Conservation (phyloP, 106 monocot genomes). For the Hemerocallis citrina region DNA sequence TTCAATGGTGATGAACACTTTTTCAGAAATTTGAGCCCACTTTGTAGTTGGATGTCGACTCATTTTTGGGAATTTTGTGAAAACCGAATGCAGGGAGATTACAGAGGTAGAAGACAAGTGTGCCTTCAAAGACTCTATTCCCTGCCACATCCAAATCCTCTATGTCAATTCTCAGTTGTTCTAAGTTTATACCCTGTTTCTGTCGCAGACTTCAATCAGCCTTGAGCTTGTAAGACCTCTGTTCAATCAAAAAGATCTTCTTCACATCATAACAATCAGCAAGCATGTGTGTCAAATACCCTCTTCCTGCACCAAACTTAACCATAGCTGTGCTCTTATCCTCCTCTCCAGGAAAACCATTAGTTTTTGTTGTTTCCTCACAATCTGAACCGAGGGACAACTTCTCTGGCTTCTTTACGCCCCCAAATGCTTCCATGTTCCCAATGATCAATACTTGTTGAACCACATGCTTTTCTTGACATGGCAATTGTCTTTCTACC, state of each 20-base stretch:
- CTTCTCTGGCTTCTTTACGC: slow-evolving; percentile 21
- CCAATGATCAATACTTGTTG: slow-evolving; percentile 90
- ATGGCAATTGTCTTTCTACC: slow-evolving; percentile 75
- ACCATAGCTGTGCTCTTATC: slow-evolving; percentile 36
- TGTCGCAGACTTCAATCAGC: slow-evolving; percentile 93
- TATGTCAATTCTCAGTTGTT: slow-evolving; percentile 94
- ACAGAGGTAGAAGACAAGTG: slow-evolving; percentile 1
- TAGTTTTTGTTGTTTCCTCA: neutral
- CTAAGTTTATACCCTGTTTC: slow-evolving; percentile 42
- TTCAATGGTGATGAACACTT: slow-evolving; percentile 52
- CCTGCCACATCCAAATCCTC: slow-evolving; percentile 79
- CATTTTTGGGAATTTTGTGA: slow-evolving; percentile 71
- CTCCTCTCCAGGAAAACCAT: slow-evolving; percentile 7
- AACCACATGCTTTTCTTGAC: slow-evolving; percentile 76
- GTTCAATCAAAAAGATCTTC: slow-evolving; percentile 70
- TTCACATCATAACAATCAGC: slow-evolving; percentile 76
- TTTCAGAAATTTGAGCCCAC: slow-evolving; percentile 64
- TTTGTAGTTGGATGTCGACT: slow-evolving; percentile 58
- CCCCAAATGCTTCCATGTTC: slow-evolving; percentile 83
- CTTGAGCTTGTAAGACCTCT: slow-evolving; percentile 94
- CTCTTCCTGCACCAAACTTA: slow-evolving; percentile 97
- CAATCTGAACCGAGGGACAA: neutral
- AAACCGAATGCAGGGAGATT: neutral
- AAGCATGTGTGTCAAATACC: slow-evolving; percentile 92
- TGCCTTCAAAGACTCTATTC: slow-evolving; percentile 54